Conservation (phyloP, 176 grass and related monocot species). For the Phragmites australis region DNA sequence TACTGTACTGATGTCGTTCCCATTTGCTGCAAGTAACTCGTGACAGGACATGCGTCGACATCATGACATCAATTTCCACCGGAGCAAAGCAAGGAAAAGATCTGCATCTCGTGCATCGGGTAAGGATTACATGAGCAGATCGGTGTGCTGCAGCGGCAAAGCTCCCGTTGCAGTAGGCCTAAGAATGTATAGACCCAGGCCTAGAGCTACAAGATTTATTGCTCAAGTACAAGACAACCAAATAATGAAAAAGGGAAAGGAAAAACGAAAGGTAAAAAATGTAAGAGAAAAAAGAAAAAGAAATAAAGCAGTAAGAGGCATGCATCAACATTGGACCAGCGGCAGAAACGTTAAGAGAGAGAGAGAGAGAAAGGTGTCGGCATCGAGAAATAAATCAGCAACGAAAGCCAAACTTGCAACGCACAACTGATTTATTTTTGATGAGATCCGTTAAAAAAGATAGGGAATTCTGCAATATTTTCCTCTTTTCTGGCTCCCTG, state of each 20-base stretch:
- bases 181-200: slow-evolving; percentile 24
- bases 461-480: not conserved
- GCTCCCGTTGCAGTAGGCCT: not conserved
- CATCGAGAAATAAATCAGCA: not conserved
- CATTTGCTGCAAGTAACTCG: not conserved
- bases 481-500: not conserved
- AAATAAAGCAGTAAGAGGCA: not conserved
- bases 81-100: slow-evolving; percentile 38
- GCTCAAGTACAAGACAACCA: not conserved
- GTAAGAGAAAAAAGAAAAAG: not conserved
- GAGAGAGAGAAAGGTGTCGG: not conserved
- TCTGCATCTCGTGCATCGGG: slow-evolving; percentile 34
- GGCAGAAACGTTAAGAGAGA: slow-evolving; percentile 23
- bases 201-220: slow-evolving; percentile 26
- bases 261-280: not conserved
- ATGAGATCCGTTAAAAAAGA: not conserved
- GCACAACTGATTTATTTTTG: not conserved
- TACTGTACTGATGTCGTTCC: not conserved
- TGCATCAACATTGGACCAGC: slow-evolving; percentile 3
- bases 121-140: slow-evolving; percentile 42
- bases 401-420: not conserved
- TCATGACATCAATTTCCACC: slow-evolving; percentile 14
- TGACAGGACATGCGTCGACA: not conserved
- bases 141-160: slow-evolving; percentile 14
- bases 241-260: not conserved